Base-by-base conservation (phyloP, 495 filamentous ascomycete genomes). In the Astrothelium subdiscretum region DNA sequence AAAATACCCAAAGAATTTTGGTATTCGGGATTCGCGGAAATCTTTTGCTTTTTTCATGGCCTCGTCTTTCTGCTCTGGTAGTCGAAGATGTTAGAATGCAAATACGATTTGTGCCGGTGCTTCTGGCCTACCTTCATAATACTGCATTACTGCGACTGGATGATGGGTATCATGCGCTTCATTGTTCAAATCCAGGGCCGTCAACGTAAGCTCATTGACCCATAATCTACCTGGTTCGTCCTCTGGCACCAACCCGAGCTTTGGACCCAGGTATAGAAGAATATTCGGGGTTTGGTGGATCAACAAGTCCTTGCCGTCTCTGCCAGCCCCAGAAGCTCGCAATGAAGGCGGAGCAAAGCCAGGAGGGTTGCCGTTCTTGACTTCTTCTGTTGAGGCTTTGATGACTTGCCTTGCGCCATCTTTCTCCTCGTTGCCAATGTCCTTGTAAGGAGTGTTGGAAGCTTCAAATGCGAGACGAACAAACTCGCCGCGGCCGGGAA, bases 101-200 rank as follows among this genome's bases (percentile, higher is more conserved):
- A 3, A 3, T 54, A 5, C 26, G 8, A 5, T 8, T 6, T 27
- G 2, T 1, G 5, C 6, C 5, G 35, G 22, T 59, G 6, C 38
- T 61, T 20, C 35, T 15, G 15, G 27, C 29, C 15, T 58, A 67
- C 62, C 66, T 62, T 88, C 85, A 64, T 87, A 89, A 63, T 85
- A 87, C 31, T 79, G 65, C 3, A 66, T 65, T 0, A 69, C 63
- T 0, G 80, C 76, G 18, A 88, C 76, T 0, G 86, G 86, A 64
- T 89, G 86, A 65, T 89, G 86, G 48, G 76, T 78, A 63, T 88
- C 83, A 65, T 89, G 86, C 18, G 78, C 75, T 69, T 89, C 86
- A 63, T 87, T 83, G 63, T 76, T 77, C 62, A 87, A 76, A 63
- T 89, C 86, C 62, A 88, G 70, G n/a, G 84, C 84, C 54, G 86